A percentile compares a stretch with the other conserved stretches of the same genome.
Conservation (phyloP, 2,329 filamentous ascomycete species). For the Aspergillus clavatus region DNA sequence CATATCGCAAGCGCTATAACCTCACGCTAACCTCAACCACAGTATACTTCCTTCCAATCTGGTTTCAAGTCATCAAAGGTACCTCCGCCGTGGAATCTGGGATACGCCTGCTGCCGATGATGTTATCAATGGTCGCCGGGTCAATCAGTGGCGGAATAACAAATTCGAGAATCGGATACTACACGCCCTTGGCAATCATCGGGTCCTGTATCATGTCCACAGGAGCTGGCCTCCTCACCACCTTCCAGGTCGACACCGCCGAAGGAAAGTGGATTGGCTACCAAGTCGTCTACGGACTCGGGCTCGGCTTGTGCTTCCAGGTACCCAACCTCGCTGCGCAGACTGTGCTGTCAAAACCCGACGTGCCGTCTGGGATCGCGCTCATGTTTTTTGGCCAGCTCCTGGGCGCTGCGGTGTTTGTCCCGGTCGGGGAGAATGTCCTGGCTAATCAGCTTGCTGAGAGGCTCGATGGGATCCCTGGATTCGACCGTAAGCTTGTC, state of each 20-base stretch:
- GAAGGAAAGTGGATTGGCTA: not conserved
- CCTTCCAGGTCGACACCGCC: not conserved
- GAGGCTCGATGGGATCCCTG: constrained; percentile 1
- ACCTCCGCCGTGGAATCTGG: constrained; percentile 2
- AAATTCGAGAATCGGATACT: no score
- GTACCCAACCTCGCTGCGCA: constrained; percentile 33
- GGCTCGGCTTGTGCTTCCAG: constrained; percentile 34
- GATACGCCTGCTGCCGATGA: no score
- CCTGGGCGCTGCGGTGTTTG: constrained; percentile 34
- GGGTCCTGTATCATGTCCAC: not conserved
- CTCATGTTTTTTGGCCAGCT: constrained; percentile 34
- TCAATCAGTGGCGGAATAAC: no score
- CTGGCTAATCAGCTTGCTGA: constrained; percentile 3
- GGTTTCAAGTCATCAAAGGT: constrained; percentile 11
- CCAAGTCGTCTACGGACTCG: no score
- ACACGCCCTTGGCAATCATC: constrained; percentile 3
- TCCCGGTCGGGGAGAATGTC: constrained; percentile 18
- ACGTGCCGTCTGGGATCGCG: constrained; percentile 33
- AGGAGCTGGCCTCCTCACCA: not conserved
- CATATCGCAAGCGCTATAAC: no score
- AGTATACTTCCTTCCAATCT: constrained; percentile 12
- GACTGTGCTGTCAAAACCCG: constrained; percentile 26
- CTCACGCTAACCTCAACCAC: no score
- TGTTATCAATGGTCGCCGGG: no score
- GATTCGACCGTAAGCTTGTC: constrained; percentile 4